These are phyloP conservation scores for Clarireedia monteithiana DNA, from an alignment of 2,329 filamentous ascomycete species.

Conservation along the genomic window DNA sequence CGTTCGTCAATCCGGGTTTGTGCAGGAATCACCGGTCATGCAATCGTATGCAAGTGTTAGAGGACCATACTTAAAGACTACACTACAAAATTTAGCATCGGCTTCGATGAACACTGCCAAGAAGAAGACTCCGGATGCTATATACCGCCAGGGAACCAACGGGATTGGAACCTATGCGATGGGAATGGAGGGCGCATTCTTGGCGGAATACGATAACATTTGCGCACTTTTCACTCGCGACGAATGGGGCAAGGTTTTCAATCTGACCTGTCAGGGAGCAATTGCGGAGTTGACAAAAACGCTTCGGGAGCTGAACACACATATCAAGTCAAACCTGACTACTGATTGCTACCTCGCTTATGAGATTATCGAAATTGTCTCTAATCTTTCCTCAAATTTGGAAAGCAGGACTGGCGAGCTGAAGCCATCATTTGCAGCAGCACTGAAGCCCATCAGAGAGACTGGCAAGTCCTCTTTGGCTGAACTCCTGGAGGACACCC, in stretches of 20 bases:
- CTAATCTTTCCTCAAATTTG: constrained; percentile 67
- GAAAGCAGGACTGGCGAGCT: constrained; percentile 80
- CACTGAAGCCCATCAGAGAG: constrained; percentile 81
- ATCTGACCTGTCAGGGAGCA: constrained; percentile 68
- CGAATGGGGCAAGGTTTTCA: constrained; percentile 74
- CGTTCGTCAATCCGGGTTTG: constrained; percentile 37
- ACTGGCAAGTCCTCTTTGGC: constrained; percentile 82
- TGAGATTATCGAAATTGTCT: constrained; percentile 88
- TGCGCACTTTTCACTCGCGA: constrained; percentile 78
- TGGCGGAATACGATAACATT: constrained; percentile 86
- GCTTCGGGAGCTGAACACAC: constrained; percentile 77
- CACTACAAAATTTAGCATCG: constrained; percentile 76
- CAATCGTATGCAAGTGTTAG: constrained; percentile 81
- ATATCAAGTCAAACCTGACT: constrained; percentile 77
- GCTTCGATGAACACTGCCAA: constrained; percentile 79
- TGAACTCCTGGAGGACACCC: constrained; percentile 77
- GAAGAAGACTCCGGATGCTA: constrained; percentile 68
- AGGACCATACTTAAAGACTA: constrained; percentile 76
- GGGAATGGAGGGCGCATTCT: constrained; percentile 78
- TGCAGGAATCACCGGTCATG: constrained; percentile 62
- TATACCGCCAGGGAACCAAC: constrained; percentile 84
- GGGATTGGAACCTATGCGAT: constrained; percentile 85
- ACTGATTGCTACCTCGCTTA: constrained; percentile 95
- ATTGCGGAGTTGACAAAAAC: constrained; percentile 80
- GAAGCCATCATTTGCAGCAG: constrained; percentile 74